Percentiles rank a stretch among this genome's conserved stretches.
These are phyloP conservation scores for Colletotrichum truncatum DNA, from an alignment of 2,329 filamentous ascomycete species.

Conservation along the genomic window DNA sequence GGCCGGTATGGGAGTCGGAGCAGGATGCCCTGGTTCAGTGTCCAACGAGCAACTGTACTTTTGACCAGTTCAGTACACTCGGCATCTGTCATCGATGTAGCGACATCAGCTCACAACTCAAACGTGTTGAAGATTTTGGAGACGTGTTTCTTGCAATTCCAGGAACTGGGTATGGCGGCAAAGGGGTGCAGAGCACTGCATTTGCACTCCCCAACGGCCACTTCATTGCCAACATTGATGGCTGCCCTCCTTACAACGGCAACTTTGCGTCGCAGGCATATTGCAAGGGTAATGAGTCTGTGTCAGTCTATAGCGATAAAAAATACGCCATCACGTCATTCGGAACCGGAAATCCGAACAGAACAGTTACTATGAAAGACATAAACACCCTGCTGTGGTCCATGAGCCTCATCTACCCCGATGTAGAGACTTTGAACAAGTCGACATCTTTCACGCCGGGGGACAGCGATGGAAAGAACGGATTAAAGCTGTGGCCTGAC, in stretches of 20 bases:
- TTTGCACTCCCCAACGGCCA: constrained; percentile 9
- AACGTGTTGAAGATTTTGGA: not conserved
- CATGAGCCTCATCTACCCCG: constrained; percentile 5
- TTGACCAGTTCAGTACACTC: constrained; percentile 27
- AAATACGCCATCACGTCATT: not conserved
- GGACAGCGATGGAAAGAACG: not conserved
- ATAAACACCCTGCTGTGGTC: constrained; percentile 14
- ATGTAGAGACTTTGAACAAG: not conserved
- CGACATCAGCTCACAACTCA: constrained; percentile 30
- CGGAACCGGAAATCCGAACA: not conserved
- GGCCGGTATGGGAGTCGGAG: constrained; percentile 4
- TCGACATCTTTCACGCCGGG: not conserved
- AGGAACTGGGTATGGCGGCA: not conserved
- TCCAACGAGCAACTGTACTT: constrained; percentile 32
- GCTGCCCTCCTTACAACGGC: not conserved
- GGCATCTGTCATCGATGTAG: constrained; percentile 32
- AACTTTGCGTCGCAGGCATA: not conserved
- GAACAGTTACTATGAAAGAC: constrained; percentile 4
- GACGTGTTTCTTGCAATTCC: not conserved
- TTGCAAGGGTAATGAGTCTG: not conserved
- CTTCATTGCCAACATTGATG: constrained; percentile 12
- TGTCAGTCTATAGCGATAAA: not conserved
- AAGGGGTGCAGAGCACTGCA: not conserved
- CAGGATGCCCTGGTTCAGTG: constrained; percentile 23
- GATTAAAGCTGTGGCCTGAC: not conserved